Conservation (phyloP, 106 monocot species). For the Dactylorhiza incarnata region DNA sequence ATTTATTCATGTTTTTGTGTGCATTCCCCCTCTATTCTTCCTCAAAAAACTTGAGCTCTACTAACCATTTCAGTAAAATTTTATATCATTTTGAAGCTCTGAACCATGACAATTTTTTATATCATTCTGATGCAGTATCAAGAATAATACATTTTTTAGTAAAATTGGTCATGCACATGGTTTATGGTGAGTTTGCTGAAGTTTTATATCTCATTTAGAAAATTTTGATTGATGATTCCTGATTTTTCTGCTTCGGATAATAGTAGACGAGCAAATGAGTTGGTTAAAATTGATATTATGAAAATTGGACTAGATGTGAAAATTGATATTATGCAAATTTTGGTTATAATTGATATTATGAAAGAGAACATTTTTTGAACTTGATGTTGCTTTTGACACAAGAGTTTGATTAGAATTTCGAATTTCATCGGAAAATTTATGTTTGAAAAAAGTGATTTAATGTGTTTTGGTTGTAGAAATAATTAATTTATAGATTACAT, state of each 20-base stretch:
- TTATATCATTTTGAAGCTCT: constrained; percentile 1
- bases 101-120: constrained; percentile 30
- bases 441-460: background rate
- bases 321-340: too few species aligned
- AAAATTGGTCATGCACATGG: constrained; percentile 12
- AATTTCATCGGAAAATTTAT: background rate
- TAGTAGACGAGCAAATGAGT: constrained; percentile 10
- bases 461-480: background rate
- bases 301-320: background rate
- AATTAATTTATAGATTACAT: background rate
- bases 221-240: background rate
- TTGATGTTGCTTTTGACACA: too few species aligned
- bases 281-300: background rate
- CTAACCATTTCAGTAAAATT: constrained; percentile 4
- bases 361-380: too few species aligned
- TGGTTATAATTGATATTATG: too few species aligned
- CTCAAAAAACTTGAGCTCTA: constrained; percentile 11
- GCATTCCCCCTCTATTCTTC: constrained; percentile 26
- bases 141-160: constrained; percentile 16
- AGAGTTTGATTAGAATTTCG: too few species aligned
- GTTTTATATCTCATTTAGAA: constrained; percentile 1
- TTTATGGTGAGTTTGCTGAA: constrained; percentile 20
- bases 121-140: constrained; percentile 10
- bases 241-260: background rate
- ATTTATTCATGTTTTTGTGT: too few species aligned